These are phyloP conservation scores for Sugiyamaella japonica DNA, from an alignment of 1,139 yeast genomes.

Conservation along the genomic window DNA sequence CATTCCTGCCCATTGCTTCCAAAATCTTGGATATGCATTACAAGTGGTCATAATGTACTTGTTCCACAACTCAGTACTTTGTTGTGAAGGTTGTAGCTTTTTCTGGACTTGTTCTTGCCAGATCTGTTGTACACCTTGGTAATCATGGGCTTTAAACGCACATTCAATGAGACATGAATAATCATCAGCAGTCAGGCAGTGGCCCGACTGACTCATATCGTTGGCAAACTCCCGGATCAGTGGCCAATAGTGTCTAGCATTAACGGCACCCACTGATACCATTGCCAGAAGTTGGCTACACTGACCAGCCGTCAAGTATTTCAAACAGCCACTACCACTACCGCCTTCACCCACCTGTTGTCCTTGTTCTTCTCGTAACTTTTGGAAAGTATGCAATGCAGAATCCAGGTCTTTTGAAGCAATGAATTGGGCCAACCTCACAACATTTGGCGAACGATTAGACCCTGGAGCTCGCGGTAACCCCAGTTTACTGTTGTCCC, in stretches of 20 bases:
- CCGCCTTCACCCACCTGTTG: neutral
- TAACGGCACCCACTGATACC: constrained; percentile 13
- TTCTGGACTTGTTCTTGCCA: constrained; percentile 30
- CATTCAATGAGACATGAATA: constrained; percentile 34
- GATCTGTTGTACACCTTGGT: constrained; percentile 29
- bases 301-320: constrained; percentile 10
- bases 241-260: constrained; percentile 15
- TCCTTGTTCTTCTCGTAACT: constrained; percentile 13
- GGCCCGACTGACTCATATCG: constrained; percentile 30
- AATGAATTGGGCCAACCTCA: constrained; percentile 12
- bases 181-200: constrained; percentile 30
- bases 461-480: neutral
- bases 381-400: constrained; percentile 12
- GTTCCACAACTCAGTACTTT: constrained; percentile 39
- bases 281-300: constrained; percentile 10
- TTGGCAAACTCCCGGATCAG: constrained; percentile 15
- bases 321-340: neutral
- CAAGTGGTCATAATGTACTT: constrained; percentile 39
- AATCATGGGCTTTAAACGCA: constrained; percentile 33
- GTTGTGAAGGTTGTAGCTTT: constrained; percentile 18
- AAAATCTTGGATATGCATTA: constrained; percentile 37
- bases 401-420: constrained; percentile 10
- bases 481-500: neutral
- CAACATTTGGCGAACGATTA: constrained; percentile 10
- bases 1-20: constrained; percentile 28